Evolutionary conservation across 2,329 filamentous ascomycete species (phyloP).

Genomic region (Neonectria faginata): DNA sequence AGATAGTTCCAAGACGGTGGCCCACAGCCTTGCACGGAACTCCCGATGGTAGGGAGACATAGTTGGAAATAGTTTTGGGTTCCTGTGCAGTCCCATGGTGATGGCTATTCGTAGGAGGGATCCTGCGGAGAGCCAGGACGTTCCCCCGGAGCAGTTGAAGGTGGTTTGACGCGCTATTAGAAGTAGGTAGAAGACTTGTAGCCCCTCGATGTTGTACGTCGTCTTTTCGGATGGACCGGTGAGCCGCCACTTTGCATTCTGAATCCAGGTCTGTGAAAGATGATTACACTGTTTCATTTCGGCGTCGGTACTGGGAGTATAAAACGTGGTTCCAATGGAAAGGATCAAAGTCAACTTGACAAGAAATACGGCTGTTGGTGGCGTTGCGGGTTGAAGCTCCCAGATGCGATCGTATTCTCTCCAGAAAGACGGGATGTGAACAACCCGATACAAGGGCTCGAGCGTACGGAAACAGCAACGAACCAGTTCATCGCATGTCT

Average conservation of each 20-base stretch:
- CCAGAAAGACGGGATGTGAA: conserved; percentile 42
- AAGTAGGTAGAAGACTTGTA: conserved; percentile 42
- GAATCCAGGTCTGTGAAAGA: conserved; percentile 42
- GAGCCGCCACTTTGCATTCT: conserved; percentile 46
- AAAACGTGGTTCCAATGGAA: conserved; percentile 42
- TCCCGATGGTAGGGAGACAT: conserved; percentile 38
- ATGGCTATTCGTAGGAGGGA: conserved; percentile 43
- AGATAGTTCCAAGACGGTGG: conserved; percentile 40
- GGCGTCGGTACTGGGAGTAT: conserved; percentile 26
- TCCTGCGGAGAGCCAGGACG: conserved; percentile 43
- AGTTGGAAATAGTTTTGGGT: conserved; percentile 37
- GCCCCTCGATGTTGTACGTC: conserved; percentile 42
- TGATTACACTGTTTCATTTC: conserved; percentile 30
- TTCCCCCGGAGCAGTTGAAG: conserved; percentile 43
- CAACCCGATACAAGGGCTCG: conserved; percentile 43
- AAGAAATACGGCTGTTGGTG: conserved; percentile 34
- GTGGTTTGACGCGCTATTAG: conserved; percentile 42
- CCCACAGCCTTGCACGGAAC: conserved; percentile 40
- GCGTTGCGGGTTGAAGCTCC: conserved; percentile 20
- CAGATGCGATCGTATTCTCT: conserved; percentile 40
- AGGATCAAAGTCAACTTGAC: conserved; percentile 39
- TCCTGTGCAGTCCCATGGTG: conserved; percentile 44
- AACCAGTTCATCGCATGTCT: conserved; percentile 38
- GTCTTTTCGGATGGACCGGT: conserved; percentile 42
- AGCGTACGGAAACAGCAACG: conserved; percentile 43